These are phyloP conservation scores for Botryotinia narcissicola DNA, from an alignment of 2,329 filamentous ascomycete species.

Conservation along the genomic window DNA sequence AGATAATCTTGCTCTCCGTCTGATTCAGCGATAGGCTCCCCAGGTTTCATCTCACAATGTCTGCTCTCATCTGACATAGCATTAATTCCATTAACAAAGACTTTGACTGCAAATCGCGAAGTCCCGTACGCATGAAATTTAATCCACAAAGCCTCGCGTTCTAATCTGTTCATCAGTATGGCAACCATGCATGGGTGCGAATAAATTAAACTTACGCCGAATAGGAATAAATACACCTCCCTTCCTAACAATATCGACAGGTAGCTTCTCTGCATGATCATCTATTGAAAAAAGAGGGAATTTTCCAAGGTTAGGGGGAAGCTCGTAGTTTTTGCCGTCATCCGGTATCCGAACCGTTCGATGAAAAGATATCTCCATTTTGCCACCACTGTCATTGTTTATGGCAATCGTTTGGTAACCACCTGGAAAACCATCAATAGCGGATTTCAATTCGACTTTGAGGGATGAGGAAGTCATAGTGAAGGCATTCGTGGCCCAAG, in stretches of 20 bases:
- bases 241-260: constrained; percentile 40
- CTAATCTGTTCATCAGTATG: neutral
- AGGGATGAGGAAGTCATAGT: neutral
- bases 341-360: constrained; percentile 47
- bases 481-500: neutral
- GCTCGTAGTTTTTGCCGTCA: constrained; percentile 33
- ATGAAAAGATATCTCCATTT: constrained; percentile 39
- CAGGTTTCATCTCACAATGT: constrained; percentile 23
- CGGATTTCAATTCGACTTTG: neutral
- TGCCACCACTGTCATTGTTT: neutral
- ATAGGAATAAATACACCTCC: constrained; percentile 49
- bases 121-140: constrained; percentile 30
- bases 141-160: constrained; percentile 47
- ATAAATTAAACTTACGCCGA: constrained; percentile 33
- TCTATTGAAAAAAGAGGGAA: constrained; percentile 44
- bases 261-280: constrained; percentile 39
- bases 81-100: constrained; percentile 44
- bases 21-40: neutral
- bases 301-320: constrained; percentile 41
- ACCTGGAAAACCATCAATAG: neutral
- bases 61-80: constrained; percentile 40
- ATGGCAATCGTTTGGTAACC: neutral
- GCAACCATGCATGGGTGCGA: neutral
- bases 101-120: constrained; percentile 40
- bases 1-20: constrained; percentile 43